Percentiles rank a stretch among this genome's conserved stretches.
phyloP scores from a whole-genome alignment of 768 basidiomycete genomes.

The Pleurotus tuber-regium region DNA sequence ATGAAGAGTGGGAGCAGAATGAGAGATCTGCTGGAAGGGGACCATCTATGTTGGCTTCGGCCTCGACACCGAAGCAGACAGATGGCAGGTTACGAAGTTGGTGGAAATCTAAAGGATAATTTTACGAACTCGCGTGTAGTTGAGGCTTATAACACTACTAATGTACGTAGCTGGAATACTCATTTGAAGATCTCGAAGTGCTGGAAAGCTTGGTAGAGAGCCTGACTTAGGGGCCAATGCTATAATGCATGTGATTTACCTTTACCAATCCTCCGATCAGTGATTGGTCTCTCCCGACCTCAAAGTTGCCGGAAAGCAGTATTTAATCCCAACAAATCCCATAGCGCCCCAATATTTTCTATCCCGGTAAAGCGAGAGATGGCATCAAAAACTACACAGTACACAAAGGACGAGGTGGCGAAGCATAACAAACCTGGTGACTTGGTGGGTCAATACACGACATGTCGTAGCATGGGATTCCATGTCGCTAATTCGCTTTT shows the following conservation, averaged over 20 bases:
- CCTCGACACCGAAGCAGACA: not conserved
- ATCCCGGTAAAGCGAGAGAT: not conserved
- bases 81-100: not conserved
- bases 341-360: too few species aligned
- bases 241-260: conserved; percentile 18
- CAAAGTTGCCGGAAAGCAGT: not conserved
- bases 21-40: conserved; percentile 28
- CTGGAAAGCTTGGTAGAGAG: too few species aligned
- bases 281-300: not conserved
- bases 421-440: conserved; percentile 10
- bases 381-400: conserved; percentile 6
- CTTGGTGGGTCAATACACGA: not conserved
- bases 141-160: too few species aligned
- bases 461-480: not conserved
- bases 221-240: too few species aligned
- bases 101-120: too few species aligned
- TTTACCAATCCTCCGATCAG: not conserved
- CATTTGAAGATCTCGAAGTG: too few species aligned
- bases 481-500: not conserved
- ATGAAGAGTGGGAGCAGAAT: conserved; percentile 64
- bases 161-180: too few species aligned
- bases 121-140: too few species aligned
- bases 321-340: not conserved
- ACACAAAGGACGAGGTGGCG: conserved; percentile 7
- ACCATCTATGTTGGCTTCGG: too few species aligned